Evolutionary conservation across 208 protist genomes (phyloP).

Genomic region (Phytomonas serpens): DNA sequence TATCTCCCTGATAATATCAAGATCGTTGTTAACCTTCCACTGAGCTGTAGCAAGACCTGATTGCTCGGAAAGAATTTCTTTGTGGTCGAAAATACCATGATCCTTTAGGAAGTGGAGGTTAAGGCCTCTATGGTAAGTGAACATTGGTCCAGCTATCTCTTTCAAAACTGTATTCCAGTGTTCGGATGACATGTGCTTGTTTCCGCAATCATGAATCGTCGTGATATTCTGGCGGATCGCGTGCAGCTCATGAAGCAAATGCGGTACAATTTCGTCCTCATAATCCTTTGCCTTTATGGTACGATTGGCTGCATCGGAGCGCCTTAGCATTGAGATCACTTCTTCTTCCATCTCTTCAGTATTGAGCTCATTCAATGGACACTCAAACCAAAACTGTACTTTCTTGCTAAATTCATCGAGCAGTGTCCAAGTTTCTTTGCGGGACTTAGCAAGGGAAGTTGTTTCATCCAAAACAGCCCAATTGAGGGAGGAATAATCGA

Average conservation of each 20-base stretch:
- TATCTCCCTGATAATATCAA: constrained; percentile 79
- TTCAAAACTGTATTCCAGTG: constrained; percentile 93
- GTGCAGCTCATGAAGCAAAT: constrained; percentile 76
- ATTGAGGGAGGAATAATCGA: constrained; percentile 67
- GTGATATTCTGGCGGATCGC: constrained; percentile 67
- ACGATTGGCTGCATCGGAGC: constrained; percentile 53
- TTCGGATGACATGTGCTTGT: constrained; percentile 83
- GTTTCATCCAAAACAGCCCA: constrained; percentile 70
- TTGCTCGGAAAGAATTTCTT: constrained; percentile 84
- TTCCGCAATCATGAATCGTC: constrained; percentile 90
- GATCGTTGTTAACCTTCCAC: constrained; percentile 88
- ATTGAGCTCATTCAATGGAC: constrained; percentile 74
- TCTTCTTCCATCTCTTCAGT: constrained; percentile 79
- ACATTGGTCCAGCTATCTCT: constrained; percentile 65
- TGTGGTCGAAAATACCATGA: constrained; percentile 72
- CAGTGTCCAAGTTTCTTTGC: constrained; percentile 76
- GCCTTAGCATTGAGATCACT: constrained; percentile 69
- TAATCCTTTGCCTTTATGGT: constrained; percentile 73
- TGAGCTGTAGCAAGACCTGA: constrained; percentile 90
- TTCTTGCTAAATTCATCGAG: constrained; percentile 80
- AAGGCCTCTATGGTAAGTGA: constrained; percentile 79
- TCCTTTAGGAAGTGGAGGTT: constrained; percentile 79
- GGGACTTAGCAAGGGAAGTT: constrained; percentile 48
- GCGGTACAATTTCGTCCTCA: constrained; percentile 74
- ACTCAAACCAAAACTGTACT: constrained; percentile 77